Percentiles rank a stretch among this genome's conserved stretches.
These are phyloP conservation scores for Talaromyces ruber DNA, from an alignment of 495 filamentous ascomycete genomes.

Conservation along the genomic window DNA sequence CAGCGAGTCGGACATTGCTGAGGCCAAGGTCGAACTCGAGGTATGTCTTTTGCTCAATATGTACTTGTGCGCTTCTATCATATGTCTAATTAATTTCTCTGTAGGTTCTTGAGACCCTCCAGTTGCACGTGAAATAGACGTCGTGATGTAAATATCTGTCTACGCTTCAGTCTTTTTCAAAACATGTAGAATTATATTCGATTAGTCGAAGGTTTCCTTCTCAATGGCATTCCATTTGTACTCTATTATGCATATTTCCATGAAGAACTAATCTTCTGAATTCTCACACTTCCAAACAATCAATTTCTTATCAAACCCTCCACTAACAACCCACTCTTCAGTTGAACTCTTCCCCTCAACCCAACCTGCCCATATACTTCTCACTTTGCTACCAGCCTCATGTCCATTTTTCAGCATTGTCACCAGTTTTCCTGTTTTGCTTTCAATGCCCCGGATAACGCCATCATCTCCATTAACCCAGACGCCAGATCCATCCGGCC, in stretches of 20 bases:
- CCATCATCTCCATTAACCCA: constrained; percentile 70
- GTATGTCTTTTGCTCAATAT: constrained; percentile 37
- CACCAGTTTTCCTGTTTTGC: constrained; percentile 49
- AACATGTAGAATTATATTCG: constrained; percentile 9
- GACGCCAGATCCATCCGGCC: constrained; percentile 54
- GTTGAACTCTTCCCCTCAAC: constrained; percentile 24
- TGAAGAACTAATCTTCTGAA: not conserved
- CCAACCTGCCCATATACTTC: constrained; percentile 55
- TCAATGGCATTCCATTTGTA: constrained; percentile 8
- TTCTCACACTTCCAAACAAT: constrained; percentile 44
- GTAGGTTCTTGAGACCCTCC: constrained; percentile 8
- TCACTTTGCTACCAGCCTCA: constrained; percentile 52
- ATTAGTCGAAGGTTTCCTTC: not conserved
- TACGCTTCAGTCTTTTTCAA: constrained; percentile 6
- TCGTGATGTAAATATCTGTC: constrained; percentile 7
- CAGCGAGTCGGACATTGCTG: constrained; percentile 94
- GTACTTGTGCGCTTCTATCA: not conserved
- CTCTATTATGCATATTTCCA: not conserved
- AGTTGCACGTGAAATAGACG: constrained; percentile 7
- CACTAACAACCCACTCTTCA: constrained; percentile 56
- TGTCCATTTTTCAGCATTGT: constrained; percentile 43
- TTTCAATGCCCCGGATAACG: constrained; percentile 54
- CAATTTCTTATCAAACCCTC: constrained; percentile 59
- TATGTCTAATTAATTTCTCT: not conserved
- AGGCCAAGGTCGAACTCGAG: constrained; percentile 98